A percentile compares a stretch with the other conserved stretches of the same genome.
Evolutionary conservation across 495 filamentous ascomycete species (phyloP).

Genomic region (Penicillium ucsense): DNA sequence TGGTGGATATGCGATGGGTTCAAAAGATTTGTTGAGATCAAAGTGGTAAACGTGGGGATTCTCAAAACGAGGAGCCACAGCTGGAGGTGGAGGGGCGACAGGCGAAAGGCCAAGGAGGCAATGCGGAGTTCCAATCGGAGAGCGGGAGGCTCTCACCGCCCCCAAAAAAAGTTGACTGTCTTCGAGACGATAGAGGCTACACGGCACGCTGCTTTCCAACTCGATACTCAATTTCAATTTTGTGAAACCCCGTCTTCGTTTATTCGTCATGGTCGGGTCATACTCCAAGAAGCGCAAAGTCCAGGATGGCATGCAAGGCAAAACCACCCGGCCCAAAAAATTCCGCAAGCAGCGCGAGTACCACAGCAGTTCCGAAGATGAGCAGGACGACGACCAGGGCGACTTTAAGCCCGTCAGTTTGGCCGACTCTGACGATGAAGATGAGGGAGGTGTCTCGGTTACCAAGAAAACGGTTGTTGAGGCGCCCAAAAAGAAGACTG

Average conservation of each 20-base stretch:
- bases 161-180: conserved; percentile 27
- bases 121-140: conserved; percentile 32
- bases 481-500: conserved; percentile 12
- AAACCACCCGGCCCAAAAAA: conserved; percentile 50
- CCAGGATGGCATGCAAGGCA: conserved; percentile 46
- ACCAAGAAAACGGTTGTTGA: conserved; percentile 1
- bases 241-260: background rate
- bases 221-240: too few relatives aligned
- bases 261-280: conserved; percentile 30
- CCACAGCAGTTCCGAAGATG: conserved; percentile 61
- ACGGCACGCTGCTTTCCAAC: too few relatives aligned
- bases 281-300: conserved; percentile 50
- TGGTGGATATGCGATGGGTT: conserved; percentile 28
- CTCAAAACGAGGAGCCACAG: background rate
- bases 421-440: conserved; percentile 57
- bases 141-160: conserved; percentile 18
- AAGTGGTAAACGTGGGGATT: conserved; percentile 2
- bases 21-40: conserved; percentile 1
- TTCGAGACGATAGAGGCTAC: background rate
- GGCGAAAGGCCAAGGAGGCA: conserved; percentile 15
- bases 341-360: conserved; percentile 61
- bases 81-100: conserved; percentile 13
- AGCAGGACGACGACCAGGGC: conserved; percentile 33
- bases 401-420: conserved; percentile 54
- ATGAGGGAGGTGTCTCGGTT: conserved; percentile 21